Evolutionary conservation across 2,329 filamentous ascomycete genomes (phyloP).

Genomic region (Penicillium concentricum): DNA sequence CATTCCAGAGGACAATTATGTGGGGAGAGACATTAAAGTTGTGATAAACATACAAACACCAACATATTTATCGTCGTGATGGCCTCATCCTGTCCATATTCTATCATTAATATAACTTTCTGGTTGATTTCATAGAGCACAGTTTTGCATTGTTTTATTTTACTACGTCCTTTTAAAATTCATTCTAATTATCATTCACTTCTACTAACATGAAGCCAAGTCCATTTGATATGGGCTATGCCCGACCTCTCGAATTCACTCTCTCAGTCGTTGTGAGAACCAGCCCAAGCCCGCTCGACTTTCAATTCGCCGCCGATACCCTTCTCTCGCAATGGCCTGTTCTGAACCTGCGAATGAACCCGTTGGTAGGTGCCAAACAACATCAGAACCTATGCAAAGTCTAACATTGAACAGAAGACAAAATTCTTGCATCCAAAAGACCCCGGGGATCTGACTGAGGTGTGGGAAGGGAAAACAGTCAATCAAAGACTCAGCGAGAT

Average conservation of each 20-base stretch:
- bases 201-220: background rate
- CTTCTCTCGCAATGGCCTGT: constrained; percentile 9
- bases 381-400: background rate
- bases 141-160: background rate
- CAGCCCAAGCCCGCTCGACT: constrained; percentile 7
- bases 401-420: constrained; percentile 1
- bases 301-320: constrained; percentile 10
- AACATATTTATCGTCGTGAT: background rate
- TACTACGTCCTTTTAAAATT: background rate
- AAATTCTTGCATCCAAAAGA: constrained; percentile 8
- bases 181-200: background rate
- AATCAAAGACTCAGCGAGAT: constrained; percentile 2
- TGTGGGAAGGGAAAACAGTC: constrained; percentile 3
- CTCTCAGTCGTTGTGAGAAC: constrained; percentile 3
- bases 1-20: constrained; percentile 7
- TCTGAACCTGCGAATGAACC: constrained; percentile 5
- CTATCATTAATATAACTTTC: background rate
- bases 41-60: background rate
- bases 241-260: constrained; percentile 4
- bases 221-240: constrained; percentile 8
- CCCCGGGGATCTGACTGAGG: constrained; percentile 1
- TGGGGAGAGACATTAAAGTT: background rate
- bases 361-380: background rate
- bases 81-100: background rate
- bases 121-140: background rate